phyloP scores from a whole-genome alignment of 768 basidiomycete species.

The Psilocybe subaeruginosa region DNA sequence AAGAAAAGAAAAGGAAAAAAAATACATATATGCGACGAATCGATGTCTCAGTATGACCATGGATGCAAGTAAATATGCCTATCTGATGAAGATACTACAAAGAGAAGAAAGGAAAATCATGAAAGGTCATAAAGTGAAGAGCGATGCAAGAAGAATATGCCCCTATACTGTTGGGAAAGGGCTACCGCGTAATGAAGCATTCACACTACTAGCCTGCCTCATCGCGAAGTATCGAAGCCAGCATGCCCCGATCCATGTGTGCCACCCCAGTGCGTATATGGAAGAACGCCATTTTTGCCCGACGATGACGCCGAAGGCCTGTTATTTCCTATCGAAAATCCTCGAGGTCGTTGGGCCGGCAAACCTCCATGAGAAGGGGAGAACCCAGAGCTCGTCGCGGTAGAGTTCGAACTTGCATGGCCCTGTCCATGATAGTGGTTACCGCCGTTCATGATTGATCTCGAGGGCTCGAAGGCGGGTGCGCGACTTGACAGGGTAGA shows the following conservation, averaged over 20 bases:
- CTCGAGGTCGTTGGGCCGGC: slow-evolving; percentile 2
- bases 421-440: slow-evolving; percentile 1
- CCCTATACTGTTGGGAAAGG: too few relatives aligned
- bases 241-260: slow-evolving; percentile 1
- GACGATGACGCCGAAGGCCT: not conserved
- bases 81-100: not conserved
- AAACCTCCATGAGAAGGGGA: not conserved
- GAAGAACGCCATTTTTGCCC: slow-evolving; percentile 4
- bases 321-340: not conserved
- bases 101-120: not conserved
- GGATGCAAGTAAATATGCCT: not conserved
- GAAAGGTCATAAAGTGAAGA: not conserved
- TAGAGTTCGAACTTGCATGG: not conserved
- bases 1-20: not conserved
- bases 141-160: not conserved
- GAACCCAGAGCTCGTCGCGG: slow-evolving; percentile 3
- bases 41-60: not conserved
- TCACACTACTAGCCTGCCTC: not conserved
- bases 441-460: slow-evolving; percentile 13
- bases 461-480: slow-evolving; percentile 54
- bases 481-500: slow-evolving; percentile 58
- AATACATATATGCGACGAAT: not conserved
- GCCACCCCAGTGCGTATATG: not conserved
- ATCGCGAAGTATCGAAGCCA: not conserved
- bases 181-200: too few relatives aligned